Base-by-base conservation (phyloP, 1,284 basidiomycete genomes). In the Ceratobasidium sp. region DNA sequence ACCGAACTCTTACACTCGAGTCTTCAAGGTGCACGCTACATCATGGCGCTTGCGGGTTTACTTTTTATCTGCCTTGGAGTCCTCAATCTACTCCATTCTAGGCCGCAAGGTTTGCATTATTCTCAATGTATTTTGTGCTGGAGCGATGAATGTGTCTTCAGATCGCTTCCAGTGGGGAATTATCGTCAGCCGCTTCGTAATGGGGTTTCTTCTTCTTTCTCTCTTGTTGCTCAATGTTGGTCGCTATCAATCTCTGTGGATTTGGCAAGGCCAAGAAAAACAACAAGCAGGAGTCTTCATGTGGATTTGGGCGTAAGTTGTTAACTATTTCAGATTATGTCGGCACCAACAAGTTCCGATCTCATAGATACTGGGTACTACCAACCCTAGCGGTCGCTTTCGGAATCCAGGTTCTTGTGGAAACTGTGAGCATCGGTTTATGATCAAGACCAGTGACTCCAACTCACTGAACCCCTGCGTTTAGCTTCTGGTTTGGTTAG, bases 111-210 rank as follows among this genome's bases (percentile, higher is more conserved):
- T 55, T 12, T 20, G 45, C 22, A 15, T 47, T 12, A 15, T 47
- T 20, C 17, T 40, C 17, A 17, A 40, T 40, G 38, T 40, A 40
- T 8, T 17, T 8, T 40, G 17, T 47, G 22, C 22, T 20, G 7
- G 22, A 8, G 8, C 22, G 10, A 47, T 22, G n/a, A 15, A 42
- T 25, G 10, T 57, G 38, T 10, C 13, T 13, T 25, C 34, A 67
- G 64, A 67, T 45, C 64, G 52, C 35, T 67, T 43, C 29, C 64
- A 67, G 12, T 55, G 64, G 64, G 64, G 22, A 22, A 32, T 35
- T 17, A 47, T 67, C 13, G 42, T 55, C 12, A 55, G 64, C 25
- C 64, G 64, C n/a, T 55, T 55, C 17, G 40, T 40, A 1, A 67
- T 55, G 64, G 64, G 64, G 8, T 22, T 54, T 1, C 31, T 32